phyloP scores from a whole-genome alignment of 2,329 filamentous ascomycete genomes.

The Pseudogymnoascus sp. region DNA sequence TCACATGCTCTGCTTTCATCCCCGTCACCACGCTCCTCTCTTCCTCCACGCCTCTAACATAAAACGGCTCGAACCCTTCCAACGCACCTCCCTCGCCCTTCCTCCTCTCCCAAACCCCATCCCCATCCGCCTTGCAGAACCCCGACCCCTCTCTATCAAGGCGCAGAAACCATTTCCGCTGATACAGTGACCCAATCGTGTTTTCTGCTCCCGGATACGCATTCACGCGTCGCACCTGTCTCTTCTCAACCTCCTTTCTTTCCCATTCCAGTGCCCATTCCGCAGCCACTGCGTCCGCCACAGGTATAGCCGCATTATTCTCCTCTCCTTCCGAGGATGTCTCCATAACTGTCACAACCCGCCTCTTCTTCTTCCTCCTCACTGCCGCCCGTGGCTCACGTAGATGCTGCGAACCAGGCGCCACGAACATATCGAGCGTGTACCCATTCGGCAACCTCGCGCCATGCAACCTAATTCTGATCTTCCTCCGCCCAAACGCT shows the following conservation, averaged over 20 bases:
- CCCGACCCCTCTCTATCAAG: constrained; percentile 53
- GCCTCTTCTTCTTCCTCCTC: constrained; percentile 17
- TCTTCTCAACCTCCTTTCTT: constrained; percentile 41
- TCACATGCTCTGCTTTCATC: constrained; percentile 48
- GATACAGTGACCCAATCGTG: constrained; percentile 57
- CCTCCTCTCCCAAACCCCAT: constrained; percentile 22
- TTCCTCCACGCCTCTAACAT: constrained; percentile 49
- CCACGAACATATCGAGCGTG: constrained; percentile 46
- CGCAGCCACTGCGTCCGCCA: background rate
- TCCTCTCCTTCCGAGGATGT: constrained; percentile 15
- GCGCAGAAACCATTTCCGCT: constrained; percentile 58
- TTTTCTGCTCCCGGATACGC: constrained; percentile 60
- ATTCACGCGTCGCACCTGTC: constrained; percentile 50
- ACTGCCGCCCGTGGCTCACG: constrained; percentile 23
- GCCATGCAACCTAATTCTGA: constrained; percentile 47
- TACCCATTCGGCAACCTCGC: constrained; percentile 45
- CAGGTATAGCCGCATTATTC: background rate
- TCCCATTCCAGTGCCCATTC: constrained; percentile 35
- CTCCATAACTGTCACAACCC: constrained; percentile 20
- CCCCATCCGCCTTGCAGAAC: constrained; percentile 36
- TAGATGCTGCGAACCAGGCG: constrained; percentile 34
- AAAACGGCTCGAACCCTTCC: constrained; percentile 46
- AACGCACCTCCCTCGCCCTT: constrained; percentile 6
- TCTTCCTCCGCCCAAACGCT: constrained; percentile 48
- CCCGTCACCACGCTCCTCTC: constrained; percentile 63